phyloP scores from a whole-genome alignment of 2,329 filamentous ascomycete genomes.

The Epichloe typhina region DNA sequence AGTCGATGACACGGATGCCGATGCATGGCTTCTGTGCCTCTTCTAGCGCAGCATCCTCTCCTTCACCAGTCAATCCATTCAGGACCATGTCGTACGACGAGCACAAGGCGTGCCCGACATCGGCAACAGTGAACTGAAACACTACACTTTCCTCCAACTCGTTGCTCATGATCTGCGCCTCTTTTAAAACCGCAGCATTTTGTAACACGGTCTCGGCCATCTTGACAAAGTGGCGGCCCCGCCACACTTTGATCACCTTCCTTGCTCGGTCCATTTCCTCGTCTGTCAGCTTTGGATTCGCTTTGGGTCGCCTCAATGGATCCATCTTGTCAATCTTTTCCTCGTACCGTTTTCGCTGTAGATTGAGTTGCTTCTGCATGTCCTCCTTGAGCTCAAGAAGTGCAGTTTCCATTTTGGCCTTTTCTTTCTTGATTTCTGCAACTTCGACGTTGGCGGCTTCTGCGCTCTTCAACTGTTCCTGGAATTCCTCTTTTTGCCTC shows the following conservation, averaged over 20 bases:
- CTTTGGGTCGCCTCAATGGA: constrained; percentile 46
- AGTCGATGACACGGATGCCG: constrained; percentile 81
- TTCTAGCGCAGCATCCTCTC: constrained; percentile 69
- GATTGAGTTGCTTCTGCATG: constrained; percentile 74
- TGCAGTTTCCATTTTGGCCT: constrained; percentile 71
- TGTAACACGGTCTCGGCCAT: constrained; percentile 91
- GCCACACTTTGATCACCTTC: constrained; percentile 60
- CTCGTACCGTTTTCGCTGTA: constrained; percentile 76
- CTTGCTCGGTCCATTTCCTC: constrained; percentile 60
- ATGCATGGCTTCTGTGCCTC: constrained; percentile 79
- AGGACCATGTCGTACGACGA: constrained; percentile 96
- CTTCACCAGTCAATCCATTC: constrained; percentile 77
- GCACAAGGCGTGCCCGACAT: constrained; percentile 73
- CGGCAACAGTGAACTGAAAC: constrained; percentile 89
- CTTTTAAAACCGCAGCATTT: constrained; percentile 77
- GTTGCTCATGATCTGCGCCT: constrained; percentile 96
- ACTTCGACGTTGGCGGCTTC: constrained; percentile 66
- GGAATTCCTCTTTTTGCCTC: constrained; percentile 76
- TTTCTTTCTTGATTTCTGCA: constrained; percentile 73
- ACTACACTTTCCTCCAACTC: constrained; percentile 85
- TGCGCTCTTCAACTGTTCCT: constrained; percentile 61
- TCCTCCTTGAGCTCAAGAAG: constrained; percentile 68
- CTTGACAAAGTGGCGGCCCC: constrained; percentile 70
- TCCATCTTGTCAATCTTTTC: constrained; percentile 68
- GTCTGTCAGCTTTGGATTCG: constrained; percentile 52